Conservation (phyloP, 179 eudicot species). For the Carnegiea gigantea region DNA sequence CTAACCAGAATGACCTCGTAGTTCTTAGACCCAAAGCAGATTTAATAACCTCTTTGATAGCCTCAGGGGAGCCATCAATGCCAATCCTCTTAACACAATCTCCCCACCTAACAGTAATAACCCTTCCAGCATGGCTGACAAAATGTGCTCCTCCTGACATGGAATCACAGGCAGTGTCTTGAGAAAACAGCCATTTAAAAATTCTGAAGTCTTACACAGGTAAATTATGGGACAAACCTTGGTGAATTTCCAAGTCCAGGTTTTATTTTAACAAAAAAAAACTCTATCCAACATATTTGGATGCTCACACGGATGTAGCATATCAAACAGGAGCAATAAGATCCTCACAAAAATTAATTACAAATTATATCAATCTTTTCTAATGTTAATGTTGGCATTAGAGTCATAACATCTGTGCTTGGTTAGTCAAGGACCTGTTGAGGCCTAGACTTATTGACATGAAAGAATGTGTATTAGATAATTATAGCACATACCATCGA, state of each 20-base stretch:
- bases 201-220: too few relatives aligned
- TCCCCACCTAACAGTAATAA: slow-evolving; percentile 18
- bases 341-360: background rate
- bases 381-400: too few relatives aligned
- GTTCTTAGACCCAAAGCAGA: slow-evolving; percentile 21
- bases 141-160: slow-evolving; percentile 8
- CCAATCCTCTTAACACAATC: too few relatives aligned
- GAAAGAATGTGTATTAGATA: background rate
- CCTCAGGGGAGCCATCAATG: slow-evolving; percentile 20
- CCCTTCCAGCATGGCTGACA: slow-evolving; percentile 18
- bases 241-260: background rate
- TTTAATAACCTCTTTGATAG: slow-evolving; percentile 20
- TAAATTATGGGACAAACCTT: background rate
- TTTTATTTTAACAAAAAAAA: background rate
- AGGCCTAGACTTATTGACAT: background rate
- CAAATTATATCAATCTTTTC: background rate
- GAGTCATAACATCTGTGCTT: background rate
- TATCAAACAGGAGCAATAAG: background rate
- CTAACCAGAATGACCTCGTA: slow-evolving; percentile 23
- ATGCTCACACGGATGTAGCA: background rate
- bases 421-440: background rate
- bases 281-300: background rate
- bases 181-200: background rate
- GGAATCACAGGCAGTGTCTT: background rate
- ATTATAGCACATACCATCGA: background rate